Evolutionary conservation across 768 basidiomycete species (phyloP).

Genomic region (Panaeolus papilionaceus): DNA sequence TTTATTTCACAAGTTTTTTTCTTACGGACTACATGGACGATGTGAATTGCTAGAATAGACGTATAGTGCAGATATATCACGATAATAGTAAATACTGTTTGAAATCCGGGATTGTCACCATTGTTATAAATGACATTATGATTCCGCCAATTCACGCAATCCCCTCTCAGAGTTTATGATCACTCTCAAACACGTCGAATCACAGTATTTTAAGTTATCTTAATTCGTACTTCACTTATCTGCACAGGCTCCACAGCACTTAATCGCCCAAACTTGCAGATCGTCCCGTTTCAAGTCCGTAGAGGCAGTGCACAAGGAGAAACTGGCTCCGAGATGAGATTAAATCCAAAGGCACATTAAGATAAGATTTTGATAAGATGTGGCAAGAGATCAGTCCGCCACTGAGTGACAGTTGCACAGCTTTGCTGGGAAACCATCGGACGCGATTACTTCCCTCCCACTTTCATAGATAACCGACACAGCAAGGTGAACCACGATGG

Average conservation of each 20-base stretch:
- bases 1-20: too few relatives aligned
- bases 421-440: slow-evolving; percentile 2
- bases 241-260: slow-evolving; percentile 9
- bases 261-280: background rate
- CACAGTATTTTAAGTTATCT: too few relatives aligned
- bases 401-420: slow-evolving; percentile 6
- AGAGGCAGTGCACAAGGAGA: background rate
- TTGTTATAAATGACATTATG: too few relatives aligned
- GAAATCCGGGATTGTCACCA: too few relatives aligned
- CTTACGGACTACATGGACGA: too few relatives aligned
- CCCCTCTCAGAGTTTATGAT: too few relatives aligned
- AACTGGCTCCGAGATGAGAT: too few relatives aligned
- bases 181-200: background rate
- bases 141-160: too few relatives aligned
- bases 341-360: too few relatives aligned
- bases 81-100: too few relatives aligned
- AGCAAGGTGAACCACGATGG: slow-evolving; percentile 2
- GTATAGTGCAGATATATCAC: too few relatives aligned
- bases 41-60: too few relatives aligned
- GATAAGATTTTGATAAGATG: slow-evolving; percentile 1
- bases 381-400: background rate
- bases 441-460: background rate
- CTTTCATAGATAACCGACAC: slow-evolving; percentile 1
- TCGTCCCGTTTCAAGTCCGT: background rate
- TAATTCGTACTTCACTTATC: background rate